Evolutionary conservation across 176 grass and related monocot genomes (phyloP).

Genomic region (Oryza longistaminata): DNA sequence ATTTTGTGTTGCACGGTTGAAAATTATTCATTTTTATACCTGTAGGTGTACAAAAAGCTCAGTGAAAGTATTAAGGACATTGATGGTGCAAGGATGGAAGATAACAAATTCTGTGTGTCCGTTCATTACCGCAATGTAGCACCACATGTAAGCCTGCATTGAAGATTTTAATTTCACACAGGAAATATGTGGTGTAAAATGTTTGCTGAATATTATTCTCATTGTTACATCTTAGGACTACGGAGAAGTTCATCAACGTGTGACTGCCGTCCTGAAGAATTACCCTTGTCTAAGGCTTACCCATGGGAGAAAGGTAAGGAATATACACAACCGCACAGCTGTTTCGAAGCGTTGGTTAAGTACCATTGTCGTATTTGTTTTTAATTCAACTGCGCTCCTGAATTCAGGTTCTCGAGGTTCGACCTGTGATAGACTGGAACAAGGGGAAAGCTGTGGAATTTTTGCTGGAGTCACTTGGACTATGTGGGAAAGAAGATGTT

Average conservation of each 20-base stretch:
- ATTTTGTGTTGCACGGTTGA: conserved; percentile 24
- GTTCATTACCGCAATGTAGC: conserved; percentile 93
- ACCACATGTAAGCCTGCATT: conserved; percentile 50
- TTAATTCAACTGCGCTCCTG: neutral
- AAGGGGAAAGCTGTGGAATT: conserved; percentile 98
- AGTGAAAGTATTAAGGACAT: conserved; percentile 68
- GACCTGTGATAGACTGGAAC: conserved; percentile 96
- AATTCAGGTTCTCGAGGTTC: conserved; percentile 89
- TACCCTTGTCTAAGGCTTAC: conserved; percentile 87
- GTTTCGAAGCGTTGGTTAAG: conserved; percentile 5
- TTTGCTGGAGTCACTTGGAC: conserved; percentile 83
- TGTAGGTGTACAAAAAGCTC: conserved; percentile 82
- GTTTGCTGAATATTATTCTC: neutral
- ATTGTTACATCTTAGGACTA: conserved; percentile 54
- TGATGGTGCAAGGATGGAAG: conserved; percentile 73
- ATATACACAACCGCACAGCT: neutral
- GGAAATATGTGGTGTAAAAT: neutral
- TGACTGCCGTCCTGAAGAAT: conserved; percentile 60
- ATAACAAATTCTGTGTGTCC: conserved; percentile 94
- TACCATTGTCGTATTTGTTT: conserved; percentile 3
- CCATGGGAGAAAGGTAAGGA: conserved; percentile 82
- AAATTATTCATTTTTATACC: conserved; percentile 19
- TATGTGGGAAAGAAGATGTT: conserved; percentile 60
- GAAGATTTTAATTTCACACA: neutral
- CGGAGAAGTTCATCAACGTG: conserved; percentile 63